These are phyloP conservation scores for Forsythia suspensa DNA, from an alignment of 257 asterid species.

Conservation along the genomic window DNA sequence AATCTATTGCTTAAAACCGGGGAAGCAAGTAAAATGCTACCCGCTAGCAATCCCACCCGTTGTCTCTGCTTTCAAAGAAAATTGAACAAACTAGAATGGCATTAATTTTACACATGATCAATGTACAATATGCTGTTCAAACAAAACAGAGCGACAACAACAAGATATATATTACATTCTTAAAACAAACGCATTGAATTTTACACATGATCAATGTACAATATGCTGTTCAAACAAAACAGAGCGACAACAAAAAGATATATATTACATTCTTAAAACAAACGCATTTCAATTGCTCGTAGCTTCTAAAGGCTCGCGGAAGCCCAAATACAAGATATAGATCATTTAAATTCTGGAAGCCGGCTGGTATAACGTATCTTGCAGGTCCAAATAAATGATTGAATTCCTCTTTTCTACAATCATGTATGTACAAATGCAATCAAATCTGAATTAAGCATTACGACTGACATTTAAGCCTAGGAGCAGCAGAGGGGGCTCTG, in stretches of 20 bases:
- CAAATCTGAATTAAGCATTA: constrained; percentile 24
- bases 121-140: constrained; percentile 29
- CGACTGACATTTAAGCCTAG: constrained; percentile 21
- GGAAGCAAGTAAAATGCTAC: neutral
- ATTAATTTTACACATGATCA: constrained; percentile 15
- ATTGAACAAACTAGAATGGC: neutral
- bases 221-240: constrained; percentile 1
- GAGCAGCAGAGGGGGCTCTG: constrained; percentile 9
- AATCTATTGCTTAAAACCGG: no score
- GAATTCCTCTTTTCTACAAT: constrained; percentile 20
- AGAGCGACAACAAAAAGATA: neutral
- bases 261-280: constrained; percentile 17
- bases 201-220: constrained; percentile 28
- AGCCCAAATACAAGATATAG: constrained; percentile 14
- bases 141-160: neutral
- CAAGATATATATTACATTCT: neutral
- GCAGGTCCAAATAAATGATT: constrained; percentile 21
- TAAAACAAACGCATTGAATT: neutral
- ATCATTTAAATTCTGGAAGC: constrained; percentile 12
- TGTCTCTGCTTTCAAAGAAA: neutral
- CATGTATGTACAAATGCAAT: constrained; percentile 25
- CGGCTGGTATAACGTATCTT: constrained; percentile 12
- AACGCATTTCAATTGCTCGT: constrained; percentile 23
- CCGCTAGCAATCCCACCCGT: neutral
- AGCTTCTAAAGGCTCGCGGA: constrained; percentile 14